Evolutionary conservation across 2,329 filamentous ascomycete species (phyloP).

Genomic region (Tolypocladium paradoxum): DNA sequence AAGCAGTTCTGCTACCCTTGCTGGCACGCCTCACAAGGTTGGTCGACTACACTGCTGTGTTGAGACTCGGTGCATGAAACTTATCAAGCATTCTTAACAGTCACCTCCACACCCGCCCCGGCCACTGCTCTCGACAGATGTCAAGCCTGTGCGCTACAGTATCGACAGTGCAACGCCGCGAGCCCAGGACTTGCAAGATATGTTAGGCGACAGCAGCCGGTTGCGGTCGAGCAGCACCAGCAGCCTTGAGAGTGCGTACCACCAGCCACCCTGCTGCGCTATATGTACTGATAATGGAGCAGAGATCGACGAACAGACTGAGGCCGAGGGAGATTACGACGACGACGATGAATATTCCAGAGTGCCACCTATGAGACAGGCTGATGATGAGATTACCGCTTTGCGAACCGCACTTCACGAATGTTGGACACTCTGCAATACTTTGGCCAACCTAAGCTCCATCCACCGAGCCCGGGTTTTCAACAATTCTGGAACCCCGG

Average conservation of each 20-base stretch:
- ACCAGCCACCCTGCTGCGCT: neutral
- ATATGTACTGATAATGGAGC: neutral
- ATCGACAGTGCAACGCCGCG: constrained; percentile 64
- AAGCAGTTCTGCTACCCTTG: constrained; percentile 16
- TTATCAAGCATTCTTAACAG: constrained; percentile 4
- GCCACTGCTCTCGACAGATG: constrained; percentile 64
- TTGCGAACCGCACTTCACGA: constrained; percentile 71
- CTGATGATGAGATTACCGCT: constrained; percentile 53
- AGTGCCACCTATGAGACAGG: constrained; percentile 27
- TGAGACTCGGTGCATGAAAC: neutral
- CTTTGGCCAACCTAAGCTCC: constrained; percentile 72
- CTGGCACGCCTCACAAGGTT: constrained; percentile 14
- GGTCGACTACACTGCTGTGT: neutral
- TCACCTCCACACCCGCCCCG: constrained; percentile 35
- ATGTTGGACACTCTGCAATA: constrained; percentile 93
- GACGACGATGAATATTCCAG: constrained; percentile 35
- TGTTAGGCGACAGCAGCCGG: constrained; percentile 44
- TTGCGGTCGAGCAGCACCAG: constrained; percentile 57
- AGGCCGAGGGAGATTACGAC: constrained; percentile 43
- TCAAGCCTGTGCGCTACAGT: constrained; percentile 56
- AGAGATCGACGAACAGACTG: constrained; percentile 47
- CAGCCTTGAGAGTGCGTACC: constrained; percentile 61
- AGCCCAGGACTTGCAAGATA: constrained; percentile 72
- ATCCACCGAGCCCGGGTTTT: constrained; percentile 74
- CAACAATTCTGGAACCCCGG: constrained; percentile 60